A percentile compares a stretch with the other conserved stretches of the same genome.
Conservation (phyloP, 2,329 filamentous ascomycete species). For the Aspergillus luchuensis region DNA sequence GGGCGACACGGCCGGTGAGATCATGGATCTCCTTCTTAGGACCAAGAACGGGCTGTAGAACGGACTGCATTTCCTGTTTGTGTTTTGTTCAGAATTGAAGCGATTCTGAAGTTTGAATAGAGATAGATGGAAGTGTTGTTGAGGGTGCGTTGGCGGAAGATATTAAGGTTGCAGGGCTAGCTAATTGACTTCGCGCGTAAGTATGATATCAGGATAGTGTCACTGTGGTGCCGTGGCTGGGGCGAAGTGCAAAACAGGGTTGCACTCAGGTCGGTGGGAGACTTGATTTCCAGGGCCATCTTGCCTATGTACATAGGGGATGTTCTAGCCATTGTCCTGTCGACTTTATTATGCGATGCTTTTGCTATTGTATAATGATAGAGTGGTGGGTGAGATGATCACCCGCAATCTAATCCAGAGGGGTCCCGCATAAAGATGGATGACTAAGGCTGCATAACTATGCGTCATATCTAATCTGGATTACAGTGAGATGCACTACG, state of each 20-base stretch:
- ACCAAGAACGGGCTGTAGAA: conserved; percentile 41
- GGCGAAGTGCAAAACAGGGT: not conserved
- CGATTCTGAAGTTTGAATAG: too few species aligned
- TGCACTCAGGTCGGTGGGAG: not conserved
- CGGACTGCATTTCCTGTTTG: conserved; percentile 8
- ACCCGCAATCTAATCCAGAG: not conserved
- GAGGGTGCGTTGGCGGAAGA: not conserved
- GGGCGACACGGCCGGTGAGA: conserved; percentile 40
- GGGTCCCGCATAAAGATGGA: not conserved
- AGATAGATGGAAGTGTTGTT: not conserved
- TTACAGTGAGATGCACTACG: not conserved
- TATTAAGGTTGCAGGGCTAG: not conserved
- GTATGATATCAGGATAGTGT: conserved; percentile 7
- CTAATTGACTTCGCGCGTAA: conserved; percentile 1
- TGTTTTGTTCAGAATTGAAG: too few species aligned
- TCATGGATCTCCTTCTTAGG: conserved; percentile 40
- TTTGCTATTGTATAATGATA: too few species aligned
- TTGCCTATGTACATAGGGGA: not conserved
- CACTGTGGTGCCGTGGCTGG: not conserved
- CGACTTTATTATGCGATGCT: not conserved
- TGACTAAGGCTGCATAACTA: not conserved
- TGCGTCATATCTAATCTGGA: not conserved
- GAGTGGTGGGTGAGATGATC: not conserved
- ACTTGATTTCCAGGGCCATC: not conserved
- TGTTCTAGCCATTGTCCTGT: not conserved